These are phyloP conservation scores for Tolypocladium inflatum DNA, from an alignment of 2,329 filamentous ascomycete species.

Conservation along the genomic window DNA sequence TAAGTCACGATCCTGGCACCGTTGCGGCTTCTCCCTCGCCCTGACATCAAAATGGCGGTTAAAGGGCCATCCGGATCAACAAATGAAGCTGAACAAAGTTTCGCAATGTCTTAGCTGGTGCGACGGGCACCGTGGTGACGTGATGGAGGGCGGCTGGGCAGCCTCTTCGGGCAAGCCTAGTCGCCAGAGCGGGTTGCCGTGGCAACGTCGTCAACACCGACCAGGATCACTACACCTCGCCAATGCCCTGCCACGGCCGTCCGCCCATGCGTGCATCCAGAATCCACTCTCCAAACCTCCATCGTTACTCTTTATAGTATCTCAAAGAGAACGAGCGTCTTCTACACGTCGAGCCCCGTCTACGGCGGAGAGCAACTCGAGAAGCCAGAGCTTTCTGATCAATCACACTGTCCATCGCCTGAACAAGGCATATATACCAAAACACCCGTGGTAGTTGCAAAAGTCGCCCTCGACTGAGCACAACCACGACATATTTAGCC, in stretches of 20 bases:
- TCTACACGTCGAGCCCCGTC: conserved; percentile 6
- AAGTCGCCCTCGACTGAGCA: conserved; percentile 40
- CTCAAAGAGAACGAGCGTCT: background rate
- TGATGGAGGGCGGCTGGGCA: conserved; percentile 2
- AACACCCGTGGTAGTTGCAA: conserved; percentile 10
- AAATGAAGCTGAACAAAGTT: background rate
- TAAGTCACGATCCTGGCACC: background rate
- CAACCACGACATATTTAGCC: conserved; percentile 42
- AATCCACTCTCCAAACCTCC: conserved; percentile 10
- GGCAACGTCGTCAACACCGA: conserved; percentile 22
- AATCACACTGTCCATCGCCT: conserved; percentile 15
- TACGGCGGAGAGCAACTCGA: conserved; percentile 6
- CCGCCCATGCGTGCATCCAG: conserved; percentile 15
- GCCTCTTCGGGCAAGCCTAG: background rate
- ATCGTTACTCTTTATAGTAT: conserved; percentile 5
- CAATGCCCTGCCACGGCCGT: conserved; percentile 10
- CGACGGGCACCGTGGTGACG: conserved; percentile 10
- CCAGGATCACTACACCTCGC: conserved; percentile 12
- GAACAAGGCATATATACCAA: conserved; percentile 19
- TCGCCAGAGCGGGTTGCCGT: conserved; percentile 15
- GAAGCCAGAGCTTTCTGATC: conserved; percentile 10
- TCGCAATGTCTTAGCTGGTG: conserved; percentile 4
- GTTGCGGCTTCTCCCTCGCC: background rate
- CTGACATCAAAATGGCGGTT: background rate
- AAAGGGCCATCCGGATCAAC: background rate